A percentile compares a stretch with the other conserved stretches of the same genome.
phyloP scores from a whole-genome alignment of 495 filamentous ascomycete species.

The Tuber calosporum region DNA sequence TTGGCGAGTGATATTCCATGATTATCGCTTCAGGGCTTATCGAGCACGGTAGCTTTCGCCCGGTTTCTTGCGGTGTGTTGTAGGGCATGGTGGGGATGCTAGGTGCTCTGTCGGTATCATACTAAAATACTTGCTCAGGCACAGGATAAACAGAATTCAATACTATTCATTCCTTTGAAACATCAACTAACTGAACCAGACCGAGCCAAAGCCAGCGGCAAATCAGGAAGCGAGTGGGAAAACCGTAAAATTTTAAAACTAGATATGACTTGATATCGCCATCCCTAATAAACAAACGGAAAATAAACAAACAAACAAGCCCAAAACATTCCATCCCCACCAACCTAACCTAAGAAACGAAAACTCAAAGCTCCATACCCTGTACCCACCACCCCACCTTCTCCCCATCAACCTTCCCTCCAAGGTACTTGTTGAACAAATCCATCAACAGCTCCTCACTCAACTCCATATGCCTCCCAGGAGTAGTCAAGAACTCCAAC shows the following conservation, averaged over 20 bases:
- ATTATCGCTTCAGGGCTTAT: background rate
- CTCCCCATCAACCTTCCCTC: slow-evolving; percentile 21
- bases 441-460: slow-evolving; percentile 57
- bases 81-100: background rate
- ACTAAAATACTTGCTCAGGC: background rate
- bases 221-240: no score
- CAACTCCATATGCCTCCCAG: slow-evolving; percentile 80
- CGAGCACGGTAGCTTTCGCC: background rate
- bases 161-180: background rate
- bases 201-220: background rate
- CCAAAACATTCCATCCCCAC: background rate
- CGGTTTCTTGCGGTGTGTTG: background rate
- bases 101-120: background rate
- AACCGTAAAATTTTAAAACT: background rate
- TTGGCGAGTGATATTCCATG: background rate
- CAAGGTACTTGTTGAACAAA: slow-evolving; percentile 62
- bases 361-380: background rate
- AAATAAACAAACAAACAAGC: background rate
- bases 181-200: background rate
- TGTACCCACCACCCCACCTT: background rate
- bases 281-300: no score
- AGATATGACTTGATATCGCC: background rate
- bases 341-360: background rate
- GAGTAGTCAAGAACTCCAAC: slow-evolving; percentile 61
- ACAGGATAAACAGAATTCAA: background rate